phyloP scores from a whole-genome alignment of 768 basidiomycete species.

The Bullera alba region DNA sequence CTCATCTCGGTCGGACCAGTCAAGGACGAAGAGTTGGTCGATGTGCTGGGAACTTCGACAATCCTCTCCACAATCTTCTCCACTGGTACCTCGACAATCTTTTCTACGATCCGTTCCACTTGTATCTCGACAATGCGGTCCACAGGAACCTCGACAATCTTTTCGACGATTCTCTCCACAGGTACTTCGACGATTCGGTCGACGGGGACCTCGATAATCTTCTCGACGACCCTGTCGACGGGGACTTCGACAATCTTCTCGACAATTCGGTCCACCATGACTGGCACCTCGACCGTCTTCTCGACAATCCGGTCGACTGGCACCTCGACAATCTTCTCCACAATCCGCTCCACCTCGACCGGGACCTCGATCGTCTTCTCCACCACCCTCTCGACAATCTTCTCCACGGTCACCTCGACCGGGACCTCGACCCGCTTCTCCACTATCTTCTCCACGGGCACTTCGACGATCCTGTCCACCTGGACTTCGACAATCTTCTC shows the following conservation, averaged over 20 bases:
- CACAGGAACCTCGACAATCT: conserved; percentile 33
- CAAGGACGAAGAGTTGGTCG: not conserved
- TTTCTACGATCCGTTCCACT: conserved; percentile 25
- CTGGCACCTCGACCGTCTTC: conserved; percentile 35
- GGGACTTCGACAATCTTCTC: conserved; percentile 29
- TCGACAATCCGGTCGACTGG: conserved; percentile 30
- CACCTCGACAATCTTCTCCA: conserved; percentile 40
- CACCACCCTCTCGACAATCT: conserved; percentile 28
- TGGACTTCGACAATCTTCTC: conserved; percentile 34
- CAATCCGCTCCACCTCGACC: conserved; percentile 23
- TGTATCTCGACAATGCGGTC: conserved; percentile 34
- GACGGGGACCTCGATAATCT: conserved; percentile 27
- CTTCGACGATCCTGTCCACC: conserved; percentile 15
- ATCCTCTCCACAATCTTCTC: conserved; percentile 43
- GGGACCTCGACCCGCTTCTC: conserved; percentile 10
- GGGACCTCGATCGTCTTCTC: conserved; percentile 12
- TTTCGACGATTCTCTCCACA: conserved; percentile 34
- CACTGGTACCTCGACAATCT: conserved; percentile 36
- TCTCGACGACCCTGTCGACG: conserved; percentile 36
- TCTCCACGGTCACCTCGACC: conserved; percentile 27
- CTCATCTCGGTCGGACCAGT: conserved; percentile 28
- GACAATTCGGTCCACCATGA: conserved; percentile 13
- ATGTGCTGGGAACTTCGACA: conserved; percentile 24
- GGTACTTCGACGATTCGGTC: conserved; percentile 25
- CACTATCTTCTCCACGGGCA: conserved; percentile 18